These are phyloP conservation scores for Fusarium nelsonii DNA, from an alignment of 2,329 filamentous ascomycete genomes.

Conservation along the genomic window DNA sequence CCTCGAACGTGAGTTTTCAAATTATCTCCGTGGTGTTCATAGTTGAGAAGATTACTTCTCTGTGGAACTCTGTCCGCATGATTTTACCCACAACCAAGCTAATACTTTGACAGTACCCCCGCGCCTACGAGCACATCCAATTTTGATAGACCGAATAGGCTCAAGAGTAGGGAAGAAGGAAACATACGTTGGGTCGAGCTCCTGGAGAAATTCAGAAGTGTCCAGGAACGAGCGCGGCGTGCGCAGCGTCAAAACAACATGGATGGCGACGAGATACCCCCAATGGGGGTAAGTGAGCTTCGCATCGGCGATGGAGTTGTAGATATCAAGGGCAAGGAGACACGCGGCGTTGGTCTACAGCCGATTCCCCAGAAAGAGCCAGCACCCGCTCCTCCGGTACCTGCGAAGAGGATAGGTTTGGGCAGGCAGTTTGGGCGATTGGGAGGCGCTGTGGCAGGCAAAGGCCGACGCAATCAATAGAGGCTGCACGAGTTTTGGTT, in stretches of 20 bases:
- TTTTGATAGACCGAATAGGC: slow-evolving; percentile 79
- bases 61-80: background rate
- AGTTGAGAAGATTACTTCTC: background rate
- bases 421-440: slow-evolving; percentile 77
- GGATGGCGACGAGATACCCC: slow-evolving; percentile 62
- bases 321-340: slow-evolving; percentile 58
- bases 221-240: slow-evolving; percentile 87
- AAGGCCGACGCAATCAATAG: slow-evolving; percentile 64
- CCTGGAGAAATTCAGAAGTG: slow-evolving; percentile 91
- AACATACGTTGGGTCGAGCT: slow-evolving; percentile 93
- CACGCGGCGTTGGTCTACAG: slow-evolving; percentile 53
- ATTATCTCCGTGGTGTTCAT: background rate
- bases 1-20: slow-evolving; percentile 73
- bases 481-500: slow-evolving; percentile 14
- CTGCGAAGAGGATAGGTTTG: slow-evolving; percentile 71
- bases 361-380: slow-evolving; percentile 65
- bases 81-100: slow-evolving; percentile 6
- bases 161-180: slow-evolving; percentile 85
- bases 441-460: slow-evolving; percentile 77
- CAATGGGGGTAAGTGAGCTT: slow-evolving; percentile 59
- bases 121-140: slow-evolving; percentile 64
- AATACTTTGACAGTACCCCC: slow-evolving; percentile 54
- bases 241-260: slow-evolving; percentile 68
- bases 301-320: slow-evolving; percentile 57
- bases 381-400: slow-evolving; percentile 56